Evolutionary conservation across 306 rosid species (phyloP), one percentile per base, ranked within the genome.

Genomic region (Hippophae tibetana): DNA sequence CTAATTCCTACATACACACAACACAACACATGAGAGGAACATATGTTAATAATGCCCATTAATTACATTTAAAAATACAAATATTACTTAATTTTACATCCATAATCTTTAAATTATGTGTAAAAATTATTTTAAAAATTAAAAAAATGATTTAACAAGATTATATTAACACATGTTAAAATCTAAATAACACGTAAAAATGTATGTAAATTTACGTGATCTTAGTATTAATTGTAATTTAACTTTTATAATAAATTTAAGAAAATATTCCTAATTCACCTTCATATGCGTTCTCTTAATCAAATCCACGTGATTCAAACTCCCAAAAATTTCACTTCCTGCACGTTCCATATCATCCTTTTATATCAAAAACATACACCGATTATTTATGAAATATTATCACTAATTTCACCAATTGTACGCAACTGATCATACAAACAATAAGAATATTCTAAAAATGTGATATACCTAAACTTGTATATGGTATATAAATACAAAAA

Each of bases 321-420:
- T 60, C 68, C 47, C 63, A 67, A 61, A 46, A 51, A 43, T 63
- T 63, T 61, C 74, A 63, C 57, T 43, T 43, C 77, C 71, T 53
- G 58, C 80, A 23, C 48, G 57, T 63, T 13, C 69, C 71, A 62
- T 27, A 27, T 54, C 67, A 75, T 62, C 62, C 63, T 74, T 40
- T 60, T 40, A 56, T 42, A 53, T 13, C 45, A 47, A 7, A 23
- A 18, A 42, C 40, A 38, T 43, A 11, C 38, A 13, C 13, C 27
- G 14, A 42, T 8, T 6, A 45, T 47, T 53, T 57, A 5, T 51
- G 42, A 8, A 62, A 6, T 1, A 42, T 6, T 6, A n/a, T 25
- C 57, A 58, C 38, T 3, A 13, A 4, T 5, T 6, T 10, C 18
- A 0, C 18, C 18, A 18, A 18, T 18, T 18, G 3, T 9, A 13